Conservation (phyloP, 352 stramenopile species). For the Elongisporangium prolatum region DNA sequence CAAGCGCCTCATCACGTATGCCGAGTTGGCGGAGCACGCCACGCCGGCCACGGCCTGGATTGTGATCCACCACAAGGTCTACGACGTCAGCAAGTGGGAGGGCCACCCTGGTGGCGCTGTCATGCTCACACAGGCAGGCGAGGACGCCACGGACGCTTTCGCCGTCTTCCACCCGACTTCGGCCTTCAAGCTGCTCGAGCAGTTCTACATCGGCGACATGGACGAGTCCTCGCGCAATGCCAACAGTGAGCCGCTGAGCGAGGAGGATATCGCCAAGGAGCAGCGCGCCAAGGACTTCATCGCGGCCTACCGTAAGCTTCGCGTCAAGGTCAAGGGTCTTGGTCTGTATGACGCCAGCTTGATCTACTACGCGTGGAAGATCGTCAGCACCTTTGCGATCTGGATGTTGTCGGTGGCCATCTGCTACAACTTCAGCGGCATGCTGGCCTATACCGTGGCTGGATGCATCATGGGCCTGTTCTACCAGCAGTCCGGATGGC, state of each 20-base stretch:
- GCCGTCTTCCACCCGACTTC: slow-evolving; percentile 95
- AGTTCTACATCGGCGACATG: slow-evolving; percentile 97
- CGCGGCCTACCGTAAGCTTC: slow-evolving; percentile 93
- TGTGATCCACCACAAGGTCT: slow-evolving; percentile 90
- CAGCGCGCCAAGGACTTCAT: slow-evolving; percentile 91
- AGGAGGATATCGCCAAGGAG: slow-evolving; percentile 38
- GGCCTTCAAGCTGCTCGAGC: slow-evolving; percentile 93
- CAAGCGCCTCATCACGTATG: slow-evolving; percentile 67
- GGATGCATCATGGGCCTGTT: slow-evolving; percentile 95
- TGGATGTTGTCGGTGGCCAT: slow-evolving; percentile 83
- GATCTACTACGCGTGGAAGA: slow-evolving; percentile 95
- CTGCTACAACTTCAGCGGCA: slow-evolving; percentile 81
- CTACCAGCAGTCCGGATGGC: slow-evolving; percentile 98
- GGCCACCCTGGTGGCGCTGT: slow-evolving; percentile 87
- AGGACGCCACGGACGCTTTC: slow-evolving; percentile 99
- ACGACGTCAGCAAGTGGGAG: slow-evolving; percentile 87
- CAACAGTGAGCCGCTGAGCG: slow-evolving; percentile 22
- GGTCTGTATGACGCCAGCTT: slow-evolving; percentile 92
- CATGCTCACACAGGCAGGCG: slow-evolving; percentile 96
- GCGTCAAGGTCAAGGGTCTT: slow-evolving; percentile 92
- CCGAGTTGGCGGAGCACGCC: slow-evolving; percentile 75
- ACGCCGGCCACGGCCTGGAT: slow-evolving; percentile 79
- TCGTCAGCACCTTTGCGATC: slow-evolving; percentile 90
- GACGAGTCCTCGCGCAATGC: slow-evolving; percentile 61
- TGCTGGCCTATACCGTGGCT: slow-evolving; percentile 88